Base-by-base conservation (phyloP, 352 stramenopile species). In the Phytophthora palmivora region DNA sequence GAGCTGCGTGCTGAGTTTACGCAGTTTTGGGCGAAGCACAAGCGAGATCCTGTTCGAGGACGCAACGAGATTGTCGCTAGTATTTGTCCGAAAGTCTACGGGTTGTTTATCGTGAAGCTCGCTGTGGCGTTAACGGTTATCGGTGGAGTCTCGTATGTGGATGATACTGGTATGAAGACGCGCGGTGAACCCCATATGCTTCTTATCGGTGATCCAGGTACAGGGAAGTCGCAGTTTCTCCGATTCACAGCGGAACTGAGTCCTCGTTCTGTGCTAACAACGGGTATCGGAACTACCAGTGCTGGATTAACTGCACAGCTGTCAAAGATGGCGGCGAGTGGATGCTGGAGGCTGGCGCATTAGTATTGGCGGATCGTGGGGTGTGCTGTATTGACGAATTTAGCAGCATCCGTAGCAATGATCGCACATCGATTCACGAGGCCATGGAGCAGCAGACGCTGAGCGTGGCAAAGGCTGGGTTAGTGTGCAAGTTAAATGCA, bases 321-420 rank as follows among this genome's bases (percentile, higher is more conserved):
- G 95, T 99, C 9, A 96, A 97, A 56, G 96, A 99, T 60, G 87
- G 88, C 10, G 80, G 82, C 6, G 96, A 99, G 73, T 99, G 97
- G 88, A 95, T 96, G 71, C 79, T 99, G 7, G 97, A 99, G 66
- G 96, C 96, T 32, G 96, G 96, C 10, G 97, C 97, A 9, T 71
- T 99, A 7, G 95, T 98, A 0, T 73, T 98, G 14, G 92, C 90
- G 6, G 91, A 96, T 47, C 71, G 84, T 26, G 94, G 95, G 4
- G 84, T 99, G 39, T 99, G 96, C 67, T 99, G 94, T 67, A 99
- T 99, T 70, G 96, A 99, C 79, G 96, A 99, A 80, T 99, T 99
- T 72, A 95, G 88, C 50, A 97, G 92, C 48, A 99, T 99, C 58
- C 88, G 84, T 38, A 91, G 94, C 53, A 84, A 98, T 65, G 94